Conservation (phyloP, 495 filamentous ascomycete species). For the Elaphomyces granulatus region DNA sequence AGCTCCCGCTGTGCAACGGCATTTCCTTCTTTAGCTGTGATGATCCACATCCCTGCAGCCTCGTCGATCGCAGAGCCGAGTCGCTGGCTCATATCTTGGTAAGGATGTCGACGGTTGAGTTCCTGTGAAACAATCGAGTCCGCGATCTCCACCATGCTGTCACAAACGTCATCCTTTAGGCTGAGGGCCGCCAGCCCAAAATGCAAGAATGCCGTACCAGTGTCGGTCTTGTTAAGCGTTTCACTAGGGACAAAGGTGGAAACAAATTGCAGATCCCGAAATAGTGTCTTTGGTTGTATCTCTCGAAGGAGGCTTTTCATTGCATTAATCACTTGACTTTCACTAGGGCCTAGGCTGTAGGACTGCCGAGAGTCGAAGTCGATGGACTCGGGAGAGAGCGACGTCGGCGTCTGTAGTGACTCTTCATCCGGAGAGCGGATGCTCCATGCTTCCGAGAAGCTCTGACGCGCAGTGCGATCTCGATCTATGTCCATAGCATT, state of each 20-base stretch:
- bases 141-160: slow-evolving; percentile 71
- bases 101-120: slow-evolving; percentile 29
- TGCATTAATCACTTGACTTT: slow-evolving; percentile 58
- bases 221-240: slow-evolving; percentile 70
- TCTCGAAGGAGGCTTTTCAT: slow-evolving; percentile 65
- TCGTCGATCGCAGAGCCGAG: slow-evolving; percentile 51
- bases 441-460: slow-evolving; percentile 21
- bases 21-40: slow-evolving; percentile 87
- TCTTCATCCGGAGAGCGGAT: slow-evolving; percentile 9
- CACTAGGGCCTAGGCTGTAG: slow-evolving; percentile 22
- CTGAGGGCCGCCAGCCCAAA: slow-evolving; percentile 75
- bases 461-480: slow-evolving; percentile 18
- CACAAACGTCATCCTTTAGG: slow-evolving; percentile 78
- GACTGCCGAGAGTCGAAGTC: slow-evolving; percentile 26
- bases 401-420: slow-evolving; percentile 9
- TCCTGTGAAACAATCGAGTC: slow-evolving; percentile 33
- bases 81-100: slow-evolving; percentile 23
- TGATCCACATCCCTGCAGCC: slow-evolving; percentile 84
- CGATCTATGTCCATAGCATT: slow-evolving; percentile 5
- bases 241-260: slow-evolving; percentile 75
- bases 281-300: slow-evolving; percentile 77
- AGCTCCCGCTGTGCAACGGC: slow-evolving; percentile 88
- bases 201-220: slow-evolving; percentile 90
- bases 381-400: slow-evolving; percentile 21
- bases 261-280: slow-evolving; percentile 91